Evolutionary conservation across 1,284 basidiomycete species (phyloP).

Genomic region (Somion occarium): DNA sequence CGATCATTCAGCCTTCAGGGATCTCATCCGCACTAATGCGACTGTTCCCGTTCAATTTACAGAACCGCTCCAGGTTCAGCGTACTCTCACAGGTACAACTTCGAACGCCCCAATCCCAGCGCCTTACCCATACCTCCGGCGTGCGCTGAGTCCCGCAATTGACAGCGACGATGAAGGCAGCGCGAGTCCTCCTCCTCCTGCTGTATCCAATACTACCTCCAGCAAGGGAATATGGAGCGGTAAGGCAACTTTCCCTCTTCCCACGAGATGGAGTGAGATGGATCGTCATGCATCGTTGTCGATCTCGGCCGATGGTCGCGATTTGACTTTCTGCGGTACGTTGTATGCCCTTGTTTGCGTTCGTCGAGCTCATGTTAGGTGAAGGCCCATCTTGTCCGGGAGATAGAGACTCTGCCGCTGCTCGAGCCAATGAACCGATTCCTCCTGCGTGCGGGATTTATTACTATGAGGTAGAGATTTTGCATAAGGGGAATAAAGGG

Average conservation of each 20-base stretch:
- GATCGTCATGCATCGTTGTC: constrained; percentile 55
- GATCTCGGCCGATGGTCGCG: constrained; percentile 65
- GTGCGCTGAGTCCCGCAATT: constrained; percentile 25
- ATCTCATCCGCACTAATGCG: constrained; percentile 61
- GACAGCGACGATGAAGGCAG: constrained; percentile 63
- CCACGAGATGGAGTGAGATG: constrained; percentile 74
- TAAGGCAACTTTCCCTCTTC: constrained; percentile 53
- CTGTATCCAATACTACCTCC: constrained; percentile 24
- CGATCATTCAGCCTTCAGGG: constrained; percentile 65
- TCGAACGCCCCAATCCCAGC: constrained; percentile 9
- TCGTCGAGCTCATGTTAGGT: too few relatives aligned
- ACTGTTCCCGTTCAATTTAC: constrained; percentile 31
- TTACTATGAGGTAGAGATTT: constrained; percentile 85
- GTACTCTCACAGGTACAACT: constrained; percentile 5
- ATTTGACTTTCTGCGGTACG: constrained; percentile 62
- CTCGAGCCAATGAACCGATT: constrained; percentile 69
- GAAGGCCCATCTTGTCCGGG: constrained; percentile 48
- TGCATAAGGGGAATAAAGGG: constrained; percentile 76
- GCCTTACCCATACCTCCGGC: constrained; percentile 28
- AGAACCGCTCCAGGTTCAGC: constrained; percentile 28
- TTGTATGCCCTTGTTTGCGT: constrained; percentile 4
- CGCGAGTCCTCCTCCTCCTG: constrained; percentile 38
- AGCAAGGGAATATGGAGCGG: constrained; percentile 12
- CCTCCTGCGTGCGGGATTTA: constrained; percentile 84
- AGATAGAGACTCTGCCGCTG: constrained; percentile 80